These are phyloP conservation scores for Xylariaceae sp. DNA, from an alignment of 2,329 filamentous ascomycete species.

Conservation along the genomic window DNA sequence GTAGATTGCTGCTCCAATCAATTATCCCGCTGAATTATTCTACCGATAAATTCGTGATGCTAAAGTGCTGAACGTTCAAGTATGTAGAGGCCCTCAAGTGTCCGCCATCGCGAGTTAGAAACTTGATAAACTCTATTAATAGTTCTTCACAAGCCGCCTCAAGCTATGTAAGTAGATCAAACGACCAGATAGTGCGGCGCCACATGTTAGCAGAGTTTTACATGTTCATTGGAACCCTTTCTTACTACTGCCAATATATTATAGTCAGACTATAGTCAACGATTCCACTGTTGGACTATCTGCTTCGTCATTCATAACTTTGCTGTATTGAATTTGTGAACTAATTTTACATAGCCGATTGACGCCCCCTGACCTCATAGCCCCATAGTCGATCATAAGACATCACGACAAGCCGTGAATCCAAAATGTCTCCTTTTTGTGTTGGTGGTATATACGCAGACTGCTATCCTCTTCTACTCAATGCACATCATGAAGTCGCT, in stretches of 20 bases:
- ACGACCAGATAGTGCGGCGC: not conserved
- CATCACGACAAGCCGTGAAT: conserved; percentile 27
- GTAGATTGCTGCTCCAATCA: not conserved
- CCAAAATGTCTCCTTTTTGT: conserved; percentile 26
- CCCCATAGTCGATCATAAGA: conserved; percentile 27
- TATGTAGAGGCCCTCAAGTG: too few species aligned
- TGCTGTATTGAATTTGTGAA: conserved; percentile 32
- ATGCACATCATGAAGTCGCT: conserved; percentile 11
- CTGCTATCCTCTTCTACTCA: conserved; percentile 12
- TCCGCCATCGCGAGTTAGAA: too few species aligned
- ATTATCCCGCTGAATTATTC: not conserved
- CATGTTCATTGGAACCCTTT: not conserved
- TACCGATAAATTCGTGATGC: not conserved
- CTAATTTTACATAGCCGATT: conserved; percentile 39
- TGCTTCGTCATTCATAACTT: conserved; percentile 30
- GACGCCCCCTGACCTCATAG: conserved; percentile 34
- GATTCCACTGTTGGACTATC: not conserved
- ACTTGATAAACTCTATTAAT: too few species aligned
- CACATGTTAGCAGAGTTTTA: not conserved
- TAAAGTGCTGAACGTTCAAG: too few species aligned
- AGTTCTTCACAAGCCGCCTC: not conserved
- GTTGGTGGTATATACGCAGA: conserved; percentile 36
- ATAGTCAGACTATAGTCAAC: not conserved
- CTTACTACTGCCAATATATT: not conserved
- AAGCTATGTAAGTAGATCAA: not conserved